Evolutionary conservation across 495 filamentous ascomycete genomes (phyloP).

Genomic region (Aspergillus asperescens): DNA sequence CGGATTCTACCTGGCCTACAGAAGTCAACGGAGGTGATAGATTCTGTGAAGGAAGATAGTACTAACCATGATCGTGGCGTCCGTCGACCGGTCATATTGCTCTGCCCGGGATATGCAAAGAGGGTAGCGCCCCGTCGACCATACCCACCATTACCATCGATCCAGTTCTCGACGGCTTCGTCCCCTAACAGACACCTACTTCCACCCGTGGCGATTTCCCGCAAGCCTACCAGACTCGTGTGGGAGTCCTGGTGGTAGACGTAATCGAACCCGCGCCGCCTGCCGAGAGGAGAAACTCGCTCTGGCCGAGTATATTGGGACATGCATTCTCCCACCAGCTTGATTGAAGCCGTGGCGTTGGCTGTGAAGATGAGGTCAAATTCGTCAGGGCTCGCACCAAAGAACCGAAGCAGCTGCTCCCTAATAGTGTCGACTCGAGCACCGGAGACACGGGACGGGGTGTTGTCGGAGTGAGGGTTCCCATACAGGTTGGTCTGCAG

Average conservation of each 20-base stretch:
- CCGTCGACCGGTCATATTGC: slow-evolving; percentile 71
- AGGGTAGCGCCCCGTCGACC: slow-evolving; percentile 40
- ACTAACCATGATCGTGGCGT: slow-evolving; percentile 39
- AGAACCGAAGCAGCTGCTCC: slow-evolving; percentile 53
- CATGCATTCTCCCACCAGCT: slow-evolving; percentile 51
- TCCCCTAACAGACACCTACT: slow-evolving; percentile 61
- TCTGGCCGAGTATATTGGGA: not conserved
- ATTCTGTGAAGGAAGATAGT: not conserved
- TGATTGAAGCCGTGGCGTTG: slow-evolving; percentile 66
- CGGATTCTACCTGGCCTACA: slow-evolving; percentile 54
- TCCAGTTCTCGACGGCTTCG: slow-evolving; percentile 61
- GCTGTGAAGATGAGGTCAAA: slow-evolving; percentile 66
- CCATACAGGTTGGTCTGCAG: slow-evolving; percentile 62
- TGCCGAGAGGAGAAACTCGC: not conserved
- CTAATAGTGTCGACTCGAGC: slow-evolving; percentile 55
- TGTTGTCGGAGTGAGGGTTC: slow-evolving; percentile 70
- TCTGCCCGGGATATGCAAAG: slow-evolving; percentile 75
- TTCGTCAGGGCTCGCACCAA: slow-evolving; percentile 55
- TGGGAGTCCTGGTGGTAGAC: slow-evolving; percentile 71
- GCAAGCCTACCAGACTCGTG: slow-evolving; percentile 65
- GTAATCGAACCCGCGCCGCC: slow-evolving; percentile 49
- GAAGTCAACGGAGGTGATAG: slow-evolving; percentile 13
- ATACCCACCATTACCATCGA: slow-evolving; percentile 19
- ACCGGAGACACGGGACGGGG: slow-evolving; percentile 59
- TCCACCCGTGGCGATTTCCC: slow-evolving; percentile 53